Evolutionary conservation across 2,329 filamentous ascomycete genomes (phyloP), one percentile per base, ranked within the genome.

Genomic region (Achaetomium macrosporum): DNA sequence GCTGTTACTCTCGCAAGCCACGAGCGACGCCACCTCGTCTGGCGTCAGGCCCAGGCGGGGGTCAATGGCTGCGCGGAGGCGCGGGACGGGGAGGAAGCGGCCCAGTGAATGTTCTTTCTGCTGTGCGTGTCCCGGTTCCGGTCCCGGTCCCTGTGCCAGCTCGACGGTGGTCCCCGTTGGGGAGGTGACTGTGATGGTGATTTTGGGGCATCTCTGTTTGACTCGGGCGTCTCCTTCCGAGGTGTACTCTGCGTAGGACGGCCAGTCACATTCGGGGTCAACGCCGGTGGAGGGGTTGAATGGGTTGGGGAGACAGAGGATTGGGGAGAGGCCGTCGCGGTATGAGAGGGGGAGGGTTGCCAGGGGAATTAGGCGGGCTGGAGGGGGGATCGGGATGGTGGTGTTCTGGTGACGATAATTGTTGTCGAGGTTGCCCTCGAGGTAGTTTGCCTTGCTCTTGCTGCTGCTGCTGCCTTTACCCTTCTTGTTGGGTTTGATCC

Each of bases 161-260:
- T 25, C 25, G 25, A 7, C 10, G 35, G 12, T 45, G 36, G 36
- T 35, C 16, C 8, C 33, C 20, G 20, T n/a, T 1, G 7, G 17
- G 10, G 17, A 29, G 33, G 13, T 15, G 33, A 35, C 5, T 7
- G 42, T 13, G 40, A 6, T 44, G 11, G 40, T 12, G 20, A 37
- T 5, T 13, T n/a, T 13, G 13, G 42, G n/a, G 15, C 13, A 9
- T 16, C 19, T n/a, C 39, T 16, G 39, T 39, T n/a, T 41, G 33
- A 49, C 17, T 45, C 41, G 45, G 13, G n/a, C 35, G 17, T 48
- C 51, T 29, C 51, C 45, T n/a, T 44, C 51, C 19, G 37, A 10
- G 17, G 39, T 42, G 19, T 30, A 17, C 8, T 52, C 50, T 29
- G 43, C 50, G 10, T n/a, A 16, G 10, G 37, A 19, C 17, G 50